Conservation (phyloP, 2,329 filamentous ascomycete species). For the Periglandula ipomoeae region DNA sequence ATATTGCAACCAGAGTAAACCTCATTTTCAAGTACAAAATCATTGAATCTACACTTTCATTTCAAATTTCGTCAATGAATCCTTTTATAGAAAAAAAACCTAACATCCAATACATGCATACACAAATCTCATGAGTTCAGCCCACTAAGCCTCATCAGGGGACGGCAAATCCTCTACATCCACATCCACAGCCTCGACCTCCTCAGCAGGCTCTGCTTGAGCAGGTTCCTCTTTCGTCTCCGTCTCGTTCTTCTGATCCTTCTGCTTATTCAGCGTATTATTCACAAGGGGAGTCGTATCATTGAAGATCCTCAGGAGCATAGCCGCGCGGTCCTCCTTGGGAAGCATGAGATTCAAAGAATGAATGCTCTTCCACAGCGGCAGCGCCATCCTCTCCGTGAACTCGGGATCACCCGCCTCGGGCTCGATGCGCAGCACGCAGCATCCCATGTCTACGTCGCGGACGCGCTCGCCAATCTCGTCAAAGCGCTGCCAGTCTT, state of each 20-base stretch:
- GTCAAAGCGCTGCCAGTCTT: constrained; percentile 65
- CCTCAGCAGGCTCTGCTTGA: constrained; percentile 22
- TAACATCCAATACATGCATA: background rate
- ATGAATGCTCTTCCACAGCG: constrained; percentile 87
- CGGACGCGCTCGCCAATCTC: constrained; percentile 81
- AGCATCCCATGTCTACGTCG: constrained; percentile 82
- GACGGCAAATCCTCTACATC: constrained; percentile 30
- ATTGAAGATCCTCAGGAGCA: constrained; percentile 86
- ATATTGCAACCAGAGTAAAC: too few species aligned
- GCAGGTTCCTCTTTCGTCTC: background rate
- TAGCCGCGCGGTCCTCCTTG: constrained; percentile 89
- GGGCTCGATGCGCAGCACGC: constrained; percentile 75
- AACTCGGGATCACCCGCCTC: constrained; percentile 53
- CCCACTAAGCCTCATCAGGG: constrained; percentile 16
- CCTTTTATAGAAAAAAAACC: too few species aligned
- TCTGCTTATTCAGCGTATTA: constrained; percentile 44
- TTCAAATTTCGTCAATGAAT: too few species aligned
- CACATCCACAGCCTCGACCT: constrained; percentile 14
- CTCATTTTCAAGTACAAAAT: too few species aligned
- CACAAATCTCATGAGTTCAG: background rate
- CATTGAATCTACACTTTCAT: too few species aligned
- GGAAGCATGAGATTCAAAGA: constrained; percentile 95
- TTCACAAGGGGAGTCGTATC: constrained; percentile 80
- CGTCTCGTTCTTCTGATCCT: constrained; percentile 17
- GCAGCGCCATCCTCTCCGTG: constrained; percentile 74